Evolutionary conservation across 2,329 filamentous ascomycete genomes (phyloP).

Genomic region (Ilyonectria sp.): DNA sequence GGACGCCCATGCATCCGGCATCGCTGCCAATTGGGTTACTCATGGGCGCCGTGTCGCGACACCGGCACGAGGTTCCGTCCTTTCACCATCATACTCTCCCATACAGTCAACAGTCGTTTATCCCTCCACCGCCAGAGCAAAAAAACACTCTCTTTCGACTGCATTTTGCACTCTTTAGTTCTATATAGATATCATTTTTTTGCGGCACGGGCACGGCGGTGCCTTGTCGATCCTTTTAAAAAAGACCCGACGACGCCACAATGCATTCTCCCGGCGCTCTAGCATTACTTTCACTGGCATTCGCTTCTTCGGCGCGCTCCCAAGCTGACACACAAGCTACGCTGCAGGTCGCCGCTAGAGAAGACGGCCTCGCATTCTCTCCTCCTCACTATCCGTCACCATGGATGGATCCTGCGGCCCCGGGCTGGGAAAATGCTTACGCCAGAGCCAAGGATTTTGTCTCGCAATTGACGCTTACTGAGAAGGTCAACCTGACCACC

Average conservation of each 20-base stretch:
- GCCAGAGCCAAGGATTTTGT: conserved; percentile 84
- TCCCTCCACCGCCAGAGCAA: conserved; percentile 1
- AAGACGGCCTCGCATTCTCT: conserved; percentile 55
- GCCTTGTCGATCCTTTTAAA: conserved; percentile 8
- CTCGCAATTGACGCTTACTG: conserved; percentile 83
- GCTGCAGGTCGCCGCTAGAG: conserved; percentile 38
- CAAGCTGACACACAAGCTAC: conserved; percentile 43
- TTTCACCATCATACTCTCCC: conserved; percentile 15
- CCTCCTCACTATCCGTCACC: conserved; percentile 86
- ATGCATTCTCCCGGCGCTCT: conserved; percentile 37
- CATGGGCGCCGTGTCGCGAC: not conserved
- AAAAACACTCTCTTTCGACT: not conserved
- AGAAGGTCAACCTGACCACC: conserved; percentile 97
- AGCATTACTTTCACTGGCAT: conserved; percentile 22
- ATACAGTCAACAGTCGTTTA: not conserved
- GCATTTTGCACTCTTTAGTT: not conserved
- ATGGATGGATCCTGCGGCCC: conserved; percentile 83
- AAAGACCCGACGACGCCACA: conserved; percentile 20
- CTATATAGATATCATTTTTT: not conserved
- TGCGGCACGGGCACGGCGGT: not conserved
- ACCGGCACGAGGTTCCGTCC: not conserved
- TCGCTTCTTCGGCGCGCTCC: conserved; percentile 26
- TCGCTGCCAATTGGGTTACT: conserved; percentile 19
- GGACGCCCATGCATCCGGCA: conserved; percentile 15
- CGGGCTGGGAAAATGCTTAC: conserved; percentile 84